phyloP scores from a whole-genome alignment of 805 yeast genomes.

The Candida pseudoglaebosa region DNA sequence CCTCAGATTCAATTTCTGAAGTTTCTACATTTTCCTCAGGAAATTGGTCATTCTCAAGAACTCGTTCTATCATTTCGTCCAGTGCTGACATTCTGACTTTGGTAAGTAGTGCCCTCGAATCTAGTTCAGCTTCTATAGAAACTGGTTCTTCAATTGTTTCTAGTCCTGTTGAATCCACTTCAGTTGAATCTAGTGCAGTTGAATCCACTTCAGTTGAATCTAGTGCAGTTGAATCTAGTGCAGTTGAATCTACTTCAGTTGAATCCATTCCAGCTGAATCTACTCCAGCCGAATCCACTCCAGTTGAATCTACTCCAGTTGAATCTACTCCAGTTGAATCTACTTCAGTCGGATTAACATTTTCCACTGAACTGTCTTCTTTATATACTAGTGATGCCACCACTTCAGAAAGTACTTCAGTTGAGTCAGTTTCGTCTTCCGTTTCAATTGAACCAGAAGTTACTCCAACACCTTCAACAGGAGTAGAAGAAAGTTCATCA shows the following conservation, averaged over 20 bases:
- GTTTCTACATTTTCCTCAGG: no score
- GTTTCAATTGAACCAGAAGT: neutral
- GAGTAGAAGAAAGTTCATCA: slow-evolving; percentile 1
- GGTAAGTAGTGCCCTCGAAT: slow-evolving; percentile 11
- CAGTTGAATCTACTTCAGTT: slow-evolving; percentile 3
- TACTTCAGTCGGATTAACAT: no score
- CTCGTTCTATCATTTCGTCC: slow-evolving; percentile 8
- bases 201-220: slow-evolving; percentile 7
- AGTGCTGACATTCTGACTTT: no score
- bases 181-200: slow-evolving; percentile 9
- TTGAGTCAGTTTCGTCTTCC: neutral
- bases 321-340: neutral
- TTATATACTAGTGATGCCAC: neutral
- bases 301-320: neutral
- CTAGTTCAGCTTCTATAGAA: neutral
- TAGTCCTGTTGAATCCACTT: slow-evolving; percentile 5
- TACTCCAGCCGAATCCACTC: neutral
- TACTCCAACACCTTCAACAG: slow-evolving; percentile 1
- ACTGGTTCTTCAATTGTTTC: slow-evolving; percentile 3
- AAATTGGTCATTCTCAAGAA: no score
- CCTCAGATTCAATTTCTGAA: no score
- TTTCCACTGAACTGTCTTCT: no score
- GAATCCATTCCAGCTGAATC: no score
- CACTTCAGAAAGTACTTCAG: neutral
- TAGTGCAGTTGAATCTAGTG: neutral